phyloP scores from a whole-genome alignment of 169 alveolate species.

The Plasmodium malariae region DNA sequence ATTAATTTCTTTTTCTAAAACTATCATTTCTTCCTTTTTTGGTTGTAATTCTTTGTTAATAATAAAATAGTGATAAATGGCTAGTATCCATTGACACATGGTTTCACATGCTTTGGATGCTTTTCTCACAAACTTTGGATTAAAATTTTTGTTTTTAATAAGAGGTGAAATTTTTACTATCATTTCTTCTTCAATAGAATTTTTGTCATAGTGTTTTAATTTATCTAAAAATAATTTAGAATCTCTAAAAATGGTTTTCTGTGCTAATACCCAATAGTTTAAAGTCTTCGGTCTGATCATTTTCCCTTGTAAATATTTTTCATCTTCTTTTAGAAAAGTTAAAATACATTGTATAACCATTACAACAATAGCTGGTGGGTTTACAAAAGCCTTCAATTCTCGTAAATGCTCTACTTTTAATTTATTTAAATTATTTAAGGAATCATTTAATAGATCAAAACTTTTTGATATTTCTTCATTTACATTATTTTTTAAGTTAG shows the following conservation, averaged over 20 bases:
- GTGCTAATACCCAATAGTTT: conserved; percentile 76
- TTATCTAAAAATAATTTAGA: conserved; percentile 64
- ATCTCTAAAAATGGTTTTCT: conserved; percentile 71
- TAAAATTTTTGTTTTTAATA: conserved; percentile 68
- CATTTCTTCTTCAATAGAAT: conserved; percentile 74
- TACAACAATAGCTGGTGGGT: conserved; percentile 66
- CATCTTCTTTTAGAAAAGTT: conserved; percentile 72
- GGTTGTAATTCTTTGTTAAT: conserved; percentile 74
- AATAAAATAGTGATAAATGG: conserved; percentile 62
- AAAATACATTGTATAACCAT: conserved; percentile 74
- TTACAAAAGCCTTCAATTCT: conserved; percentile 73
- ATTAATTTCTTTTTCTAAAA: conserved; percentile 62
- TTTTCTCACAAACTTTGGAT: conserved; percentile 72
- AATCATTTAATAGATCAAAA: conserved; percentile 56
- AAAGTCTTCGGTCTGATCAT: conserved; percentile 40
- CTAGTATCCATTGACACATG: conserved; percentile 76
- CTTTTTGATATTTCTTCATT: conserved; percentile 75
- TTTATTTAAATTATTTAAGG: conserved; percentile 59
- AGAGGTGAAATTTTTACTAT: conserved; percentile 45
- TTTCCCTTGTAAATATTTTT: conserved; percentile 61
- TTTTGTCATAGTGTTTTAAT: conserved; percentile 59
- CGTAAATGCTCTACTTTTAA: conserved; percentile 74
- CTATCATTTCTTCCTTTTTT: conserved; percentile 52
- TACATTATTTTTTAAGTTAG: conserved; percentile 64
- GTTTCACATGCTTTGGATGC: conserved; percentile 77